phyloP scores from a whole-genome alignment of 208 protist species.

The Acanthamoeba culbertsoni region DNA sequence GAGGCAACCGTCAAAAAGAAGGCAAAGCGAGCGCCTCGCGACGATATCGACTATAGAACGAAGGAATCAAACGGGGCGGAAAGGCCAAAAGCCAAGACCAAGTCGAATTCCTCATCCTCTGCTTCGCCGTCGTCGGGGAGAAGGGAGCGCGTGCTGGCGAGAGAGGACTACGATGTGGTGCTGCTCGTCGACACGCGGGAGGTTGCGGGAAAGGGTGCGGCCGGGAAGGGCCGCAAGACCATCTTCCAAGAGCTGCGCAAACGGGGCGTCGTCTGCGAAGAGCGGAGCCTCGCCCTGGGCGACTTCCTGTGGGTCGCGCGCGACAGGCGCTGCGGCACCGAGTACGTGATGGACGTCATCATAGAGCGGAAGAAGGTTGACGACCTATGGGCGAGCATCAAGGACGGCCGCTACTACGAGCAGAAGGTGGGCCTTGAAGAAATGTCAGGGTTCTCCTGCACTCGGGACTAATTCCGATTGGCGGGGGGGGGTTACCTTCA shows the following conservation, averaged over 20 bases:
- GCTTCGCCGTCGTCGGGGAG: too few relatives aligned
- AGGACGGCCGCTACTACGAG: slow-evolving; percentile 43
- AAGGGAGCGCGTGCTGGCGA: not conserved
- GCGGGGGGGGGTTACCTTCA: not conserved
- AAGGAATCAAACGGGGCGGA: not conserved
- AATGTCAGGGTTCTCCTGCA: not conserved
- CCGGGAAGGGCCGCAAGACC: not conserved
- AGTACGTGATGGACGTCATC: slow-evolving; percentile 30
- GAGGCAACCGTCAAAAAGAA: not conserved
- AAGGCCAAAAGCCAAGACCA: not conserved
- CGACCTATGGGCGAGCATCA: slow-evolving; percentile 36
- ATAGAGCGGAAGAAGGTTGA: slow-evolving; percentile 36
- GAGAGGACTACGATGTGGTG: not conserved
- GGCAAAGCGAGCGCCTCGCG: not conserved
- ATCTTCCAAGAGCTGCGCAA: not conserved
- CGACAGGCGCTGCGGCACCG: not conserved
- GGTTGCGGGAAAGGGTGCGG: not conserved
- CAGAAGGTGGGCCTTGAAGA: not conserved
- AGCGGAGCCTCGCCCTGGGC: slow-evolving; percentile 27
- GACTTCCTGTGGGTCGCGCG: slow-evolving; percentile 28
- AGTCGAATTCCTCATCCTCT: not conserved
- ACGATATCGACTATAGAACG: not conserved
- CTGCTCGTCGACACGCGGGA: slow-evolving; percentile 10
- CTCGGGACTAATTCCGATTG: not conserved
- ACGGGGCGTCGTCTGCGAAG: not conserved